phyloP scores from a whole-genome alignment of 1,284 basidiomycete species.

The Stygiomarasmius scandens region DNA sequence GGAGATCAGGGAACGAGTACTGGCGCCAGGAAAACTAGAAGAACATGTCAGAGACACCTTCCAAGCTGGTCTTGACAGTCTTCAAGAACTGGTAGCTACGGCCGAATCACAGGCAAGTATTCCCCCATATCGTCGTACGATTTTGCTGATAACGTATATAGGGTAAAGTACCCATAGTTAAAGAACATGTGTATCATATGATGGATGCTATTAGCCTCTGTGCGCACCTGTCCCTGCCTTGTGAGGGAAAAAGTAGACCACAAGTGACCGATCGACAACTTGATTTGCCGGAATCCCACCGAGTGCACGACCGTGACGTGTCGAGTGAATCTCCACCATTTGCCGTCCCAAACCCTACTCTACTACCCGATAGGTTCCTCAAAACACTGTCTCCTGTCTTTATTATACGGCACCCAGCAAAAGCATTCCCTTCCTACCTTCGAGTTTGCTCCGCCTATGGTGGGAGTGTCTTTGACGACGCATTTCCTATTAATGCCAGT shows the following conservation, averaged over 20 bases:
- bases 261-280: slow-evolving; percentile 4
- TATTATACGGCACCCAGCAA: slow-evolving; percentile 11
- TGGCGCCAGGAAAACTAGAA: background rate
- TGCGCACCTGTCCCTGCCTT: background rate
- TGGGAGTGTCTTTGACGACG: slow-evolving; percentile 8
- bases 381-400: slow-evolving; percentile 6
- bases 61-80: slow-evolving; percentile 7
- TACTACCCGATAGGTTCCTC: slow-evolving; percentile 7
- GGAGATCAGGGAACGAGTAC: background rate
- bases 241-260: background rate
- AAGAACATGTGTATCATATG: slow-evolving; percentile 16
- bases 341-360: slow-evolving; percentile 2
- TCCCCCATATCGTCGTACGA: background rate
- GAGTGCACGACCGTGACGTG: background rate
- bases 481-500: slow-evolving; percentile 7
- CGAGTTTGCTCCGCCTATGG: slow-evolving; percentile 8
- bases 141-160: background rate
- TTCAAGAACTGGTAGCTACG: slow-evolving; percentile 7
- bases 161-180: slow-evolving; percentile 11
- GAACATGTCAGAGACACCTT: slow-evolving; percentile 9
- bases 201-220: slow-evolving; percentile 8
- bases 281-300: background rate
- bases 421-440: slow-evolving; percentile 8
- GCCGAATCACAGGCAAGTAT: slow-evolving; percentile 10
- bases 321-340: background rate